Percentiles rank a stretch among this genome's conserved stretches.
phyloP scores from a whole-genome alignment of 2,329 filamentous ascomycete species.

The Beauveria varroae region DNA sequence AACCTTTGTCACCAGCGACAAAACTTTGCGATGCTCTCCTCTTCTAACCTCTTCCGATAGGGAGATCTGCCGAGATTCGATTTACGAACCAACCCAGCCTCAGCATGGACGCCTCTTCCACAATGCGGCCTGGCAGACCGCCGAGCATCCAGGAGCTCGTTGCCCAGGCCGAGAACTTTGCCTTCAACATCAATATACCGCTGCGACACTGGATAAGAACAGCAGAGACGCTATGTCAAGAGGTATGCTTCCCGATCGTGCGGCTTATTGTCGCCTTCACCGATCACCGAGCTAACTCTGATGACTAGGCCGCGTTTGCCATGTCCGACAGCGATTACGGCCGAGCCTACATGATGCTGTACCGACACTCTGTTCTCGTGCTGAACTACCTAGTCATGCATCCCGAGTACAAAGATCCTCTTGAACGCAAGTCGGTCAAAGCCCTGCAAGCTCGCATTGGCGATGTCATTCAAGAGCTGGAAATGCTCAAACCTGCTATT shows the following conservation, averaged over 20 bases:
- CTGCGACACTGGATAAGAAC: constrained; percentile 78
- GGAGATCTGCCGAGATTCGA: background rate
- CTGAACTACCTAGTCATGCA: constrained; percentile 68
- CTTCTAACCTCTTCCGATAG: background rate
- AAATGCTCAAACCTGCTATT: constrained; percentile 72
- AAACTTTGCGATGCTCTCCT: background rate
- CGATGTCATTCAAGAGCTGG: constrained; percentile 61
- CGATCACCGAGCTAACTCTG: constrained; percentile 15
- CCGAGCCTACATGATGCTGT: constrained; percentile 85
- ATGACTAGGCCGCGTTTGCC: constrained; percentile 68
- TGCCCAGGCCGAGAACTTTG: constrained; percentile 67
- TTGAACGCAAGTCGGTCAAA: constrained; percentile 56
- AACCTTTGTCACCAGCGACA: background rate
- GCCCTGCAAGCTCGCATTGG: constrained; percentile 41
- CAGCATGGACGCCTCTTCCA: constrained; percentile 20
- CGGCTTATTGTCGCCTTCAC: background rate
- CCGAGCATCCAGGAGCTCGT: constrained; percentile 69
- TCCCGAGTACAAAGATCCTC: constrained; percentile 62
- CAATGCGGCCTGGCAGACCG: constrained; percentile 42
- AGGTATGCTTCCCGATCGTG: constrained; percentile 47
- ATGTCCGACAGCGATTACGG: constrained; percentile 78
- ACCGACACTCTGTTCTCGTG: constrained; percentile 80
- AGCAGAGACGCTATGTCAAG: constrained; percentile 69
- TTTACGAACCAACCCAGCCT: background rate
- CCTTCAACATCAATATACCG: constrained; percentile 69